phyloP scores from a whole-genome alignment of 2,329 filamentous ascomycete genomes.

The Colletotrichum liriopes region DNA sequence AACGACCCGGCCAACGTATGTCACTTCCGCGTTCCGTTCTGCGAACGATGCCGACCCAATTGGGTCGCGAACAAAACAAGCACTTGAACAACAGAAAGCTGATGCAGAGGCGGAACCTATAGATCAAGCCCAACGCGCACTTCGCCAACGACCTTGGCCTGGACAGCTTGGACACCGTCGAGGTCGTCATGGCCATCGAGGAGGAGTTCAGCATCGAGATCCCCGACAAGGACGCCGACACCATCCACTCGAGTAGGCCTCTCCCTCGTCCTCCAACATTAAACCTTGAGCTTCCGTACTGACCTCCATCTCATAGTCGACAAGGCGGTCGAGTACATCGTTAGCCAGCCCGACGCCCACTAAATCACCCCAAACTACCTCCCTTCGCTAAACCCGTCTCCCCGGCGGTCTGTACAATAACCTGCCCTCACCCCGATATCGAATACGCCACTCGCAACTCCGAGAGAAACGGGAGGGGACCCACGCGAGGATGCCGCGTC shows the following conservation, averaged over 20 bases:
- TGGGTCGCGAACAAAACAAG: not conserved
- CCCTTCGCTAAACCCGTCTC: constrained; percentile 35
- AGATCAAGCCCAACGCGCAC: constrained; percentile 90
- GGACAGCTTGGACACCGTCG: constrained; percentile 97
- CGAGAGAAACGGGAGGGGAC: constrained; percentile 22
- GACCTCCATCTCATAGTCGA: constrained; percentile 74
- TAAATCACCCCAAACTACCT: constrained; percentile 51
- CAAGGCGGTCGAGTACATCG: constrained; percentile 95
- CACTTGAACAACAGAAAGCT: constrained; percentile 1
- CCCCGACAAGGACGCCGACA: constrained; percentile 95
- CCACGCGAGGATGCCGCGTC: constrained; percentile 31
- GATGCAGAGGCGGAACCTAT: constrained; percentile 1
- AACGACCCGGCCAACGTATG: constrained; percentile 76
- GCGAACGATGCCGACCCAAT: not conserved
- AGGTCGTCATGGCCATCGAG: constrained; percentile 99
- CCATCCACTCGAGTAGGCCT: constrained; percentile 90
- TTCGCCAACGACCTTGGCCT: constrained; percentile 98
- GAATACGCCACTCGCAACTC: constrained; percentile 42
- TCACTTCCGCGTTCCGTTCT: constrained; percentile 38
- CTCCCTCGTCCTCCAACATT: not conserved
- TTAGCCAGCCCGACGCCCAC: constrained; percentile 92
- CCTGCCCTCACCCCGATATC: constrained; percentile 22
- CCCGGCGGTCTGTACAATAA: constrained; percentile 45
- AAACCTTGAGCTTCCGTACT: constrained; percentile 12
- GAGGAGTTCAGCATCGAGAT: constrained; percentile 96